phyloP scores from a whole-genome alignment of 2,329 filamentous ascomycete species.

The Sordariomycetes sp. region DNA sequence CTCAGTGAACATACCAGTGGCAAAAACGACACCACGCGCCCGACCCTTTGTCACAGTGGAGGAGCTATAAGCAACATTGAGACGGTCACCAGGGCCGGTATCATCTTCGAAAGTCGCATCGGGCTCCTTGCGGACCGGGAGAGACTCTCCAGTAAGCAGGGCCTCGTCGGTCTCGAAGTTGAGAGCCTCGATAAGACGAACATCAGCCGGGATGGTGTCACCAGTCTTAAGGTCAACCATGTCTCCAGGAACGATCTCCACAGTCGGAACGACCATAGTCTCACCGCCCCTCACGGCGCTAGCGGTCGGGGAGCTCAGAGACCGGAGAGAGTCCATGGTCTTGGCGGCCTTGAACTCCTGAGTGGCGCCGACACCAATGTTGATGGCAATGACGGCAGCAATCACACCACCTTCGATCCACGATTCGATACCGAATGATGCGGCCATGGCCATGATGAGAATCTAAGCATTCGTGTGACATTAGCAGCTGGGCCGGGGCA shows the following conservation, averaged over 20 bases:
- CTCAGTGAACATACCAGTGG: conserved; percentile 51
- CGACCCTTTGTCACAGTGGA: conserved; percentile 52
- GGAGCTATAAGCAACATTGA: conserved; percentile 53
- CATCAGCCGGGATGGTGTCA: conserved; percentile 51
- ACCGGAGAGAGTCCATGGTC: conserved; percentile 35
- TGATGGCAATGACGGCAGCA: conserved; percentile 44
- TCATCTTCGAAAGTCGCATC: conserved; percentile 27
- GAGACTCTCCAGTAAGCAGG: conserved; percentile 52
- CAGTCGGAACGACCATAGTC: conserved; percentile 23
- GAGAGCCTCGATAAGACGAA: conserved; percentile 45
- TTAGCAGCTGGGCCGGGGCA: background rate
- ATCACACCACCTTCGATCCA: conserved; percentile 53
- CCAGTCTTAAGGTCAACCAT: conserved; percentile 43
- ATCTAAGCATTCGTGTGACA: conserved; percentile 18
- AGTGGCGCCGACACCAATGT: conserved; percentile 41
- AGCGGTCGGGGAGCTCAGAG: conserved; percentile 31
- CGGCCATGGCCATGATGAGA: conserved; percentile 45
- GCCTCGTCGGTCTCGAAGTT: conserved; percentile 61
- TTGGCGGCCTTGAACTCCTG: conserved; percentile 36
- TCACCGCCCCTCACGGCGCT: conserved; percentile 29
- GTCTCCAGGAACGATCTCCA: conserved; percentile 45
- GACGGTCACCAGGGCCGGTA: conserved; percentile 42
- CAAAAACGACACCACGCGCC: conserved; percentile 48
- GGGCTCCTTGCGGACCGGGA: conserved; percentile 45
- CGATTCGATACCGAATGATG: conserved; percentile 45